Evolutionary conservation across 352 stramenopile species (phyloP).

Genomic region (Phytopythium chamaehyphon): DNA sequence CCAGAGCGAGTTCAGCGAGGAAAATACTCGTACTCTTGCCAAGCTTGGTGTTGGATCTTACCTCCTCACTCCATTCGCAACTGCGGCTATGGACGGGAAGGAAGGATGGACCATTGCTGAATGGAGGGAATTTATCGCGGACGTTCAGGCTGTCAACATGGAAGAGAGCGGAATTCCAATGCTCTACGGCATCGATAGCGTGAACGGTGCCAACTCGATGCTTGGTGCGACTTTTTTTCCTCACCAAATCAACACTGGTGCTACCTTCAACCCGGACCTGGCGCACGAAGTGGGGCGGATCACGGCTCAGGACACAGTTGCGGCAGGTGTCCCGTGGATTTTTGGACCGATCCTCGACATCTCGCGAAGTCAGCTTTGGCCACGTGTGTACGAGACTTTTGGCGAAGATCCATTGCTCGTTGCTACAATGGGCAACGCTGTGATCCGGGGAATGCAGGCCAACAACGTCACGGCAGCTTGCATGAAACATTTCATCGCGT

Average conservation of each 20-base stretch:
- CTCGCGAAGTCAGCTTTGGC: slow-evolving; percentile 80
- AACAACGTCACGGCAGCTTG: slow-evolving; percentile 59
- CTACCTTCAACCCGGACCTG: slow-evolving; percentile 81
- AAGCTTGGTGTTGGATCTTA: slow-evolving; percentile 79
- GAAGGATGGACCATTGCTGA: slow-evolving; percentile 25
- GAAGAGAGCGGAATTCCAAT: slow-evolving; percentile 56
- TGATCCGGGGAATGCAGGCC: slow-evolving; percentile 77
- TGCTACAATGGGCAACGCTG: slow-evolving; percentile 52
- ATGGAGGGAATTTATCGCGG: slow-evolving; percentile 55
- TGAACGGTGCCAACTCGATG: slow-evolving; percentile 87
- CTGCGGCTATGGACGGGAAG: background rate
- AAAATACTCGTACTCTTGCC: slow-evolving; percentile 24
- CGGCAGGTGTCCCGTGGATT: slow-evolving; percentile 82
- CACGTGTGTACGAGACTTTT: slow-evolving; percentile 90
- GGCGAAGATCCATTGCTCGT: slow-evolving; percentile 84
- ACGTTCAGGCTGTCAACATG: slow-evolving; percentile 69
- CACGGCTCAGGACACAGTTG: slow-evolving; percentile 77
- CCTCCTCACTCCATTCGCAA: slow-evolving; percentile 60
- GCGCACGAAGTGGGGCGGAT: slow-evolving; percentile 51
- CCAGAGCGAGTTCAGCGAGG: background rate
- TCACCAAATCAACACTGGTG: slow-evolving; percentile 83
- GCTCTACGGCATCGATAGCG: slow-evolving; percentile 85
- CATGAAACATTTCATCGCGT: slow-evolving; percentile 86
- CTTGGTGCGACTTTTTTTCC: slow-evolving; percentile 74
- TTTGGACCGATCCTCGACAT: slow-evolving; percentile 84